Base-by-base conservation (phyloP, 2,329 filamentous ascomycete species). In the Aspergillus arachidicola region DNA sequence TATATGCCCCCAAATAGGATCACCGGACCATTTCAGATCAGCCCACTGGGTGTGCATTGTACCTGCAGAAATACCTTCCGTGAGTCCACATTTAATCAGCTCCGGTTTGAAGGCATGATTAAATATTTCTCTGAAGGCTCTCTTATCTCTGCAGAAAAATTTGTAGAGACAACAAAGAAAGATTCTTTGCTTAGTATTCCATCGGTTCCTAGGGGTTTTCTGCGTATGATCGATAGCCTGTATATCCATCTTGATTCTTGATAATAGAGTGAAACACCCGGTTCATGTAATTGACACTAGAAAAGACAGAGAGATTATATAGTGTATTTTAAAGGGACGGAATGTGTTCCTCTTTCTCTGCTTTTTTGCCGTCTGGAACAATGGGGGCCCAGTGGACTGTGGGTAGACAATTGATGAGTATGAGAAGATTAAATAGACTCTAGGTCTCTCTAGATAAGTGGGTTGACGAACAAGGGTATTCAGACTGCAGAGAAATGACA, bases 101-200 rank as follows among this genome's bases (percentile, higher is more conserved):
- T 75, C 59, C 0, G 54, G 10, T n/a, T 55, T 28, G 48, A 76
- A 78, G 0, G 70, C 58, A 0, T 55, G 12, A 12, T 72, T 76
- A 32, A 79, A 78, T 0, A 78, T 65, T 2, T 36, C 51, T 23
- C 59, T 51, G 9, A 69, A 72, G 0, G 60, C 60, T 1, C 23
- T 32, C 0, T 34, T 23, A 3, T 64, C 57, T 7, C 53, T 55
- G 6, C 62, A 23, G 28, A 73, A 76, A 34, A 74, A 75, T 4
- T 69, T 59, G 12, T 60, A 69, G 0, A 74, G 41, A 11, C 70
- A 74, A 19, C 75, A 76, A 0, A 74, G 61, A 0, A 73, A 57
- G 7, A 71, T 32, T 0, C 68, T 64, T 12, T 69, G 60, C 11
- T 68, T 54, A 4, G 50, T 50, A 1, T 58, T 61, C 73, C 73